Evolutionary conservation across 2,329 filamentous ascomycete genomes (phyloP).

Genomic region (Byssochlamys sp.): DNA sequence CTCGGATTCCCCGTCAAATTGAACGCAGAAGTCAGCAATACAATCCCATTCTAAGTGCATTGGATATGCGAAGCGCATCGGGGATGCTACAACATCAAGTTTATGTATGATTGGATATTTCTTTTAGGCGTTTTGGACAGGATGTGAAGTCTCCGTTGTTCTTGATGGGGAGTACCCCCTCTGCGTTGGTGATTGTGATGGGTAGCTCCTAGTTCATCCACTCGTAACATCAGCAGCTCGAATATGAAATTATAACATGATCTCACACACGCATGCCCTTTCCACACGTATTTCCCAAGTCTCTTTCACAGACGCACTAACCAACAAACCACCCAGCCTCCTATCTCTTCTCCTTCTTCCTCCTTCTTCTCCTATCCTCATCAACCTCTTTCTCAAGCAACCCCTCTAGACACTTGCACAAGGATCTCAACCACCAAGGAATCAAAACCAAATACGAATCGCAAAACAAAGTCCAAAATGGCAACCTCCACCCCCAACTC

Average conservation of each 20-base stretch:
- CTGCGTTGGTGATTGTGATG: background rate
- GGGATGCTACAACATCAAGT: background rate
- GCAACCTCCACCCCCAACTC: background rate
- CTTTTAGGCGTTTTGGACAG: background rate
- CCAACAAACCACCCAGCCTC: background rate
- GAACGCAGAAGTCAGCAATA: constrained; percentile 41
- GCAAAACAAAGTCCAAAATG: background rate
- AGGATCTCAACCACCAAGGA: background rate
- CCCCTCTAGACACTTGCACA: background rate
- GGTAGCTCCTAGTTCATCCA: background rate
- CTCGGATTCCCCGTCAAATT: constrained; percentile 44
- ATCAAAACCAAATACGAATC: background rate
- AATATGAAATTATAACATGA: background rate
- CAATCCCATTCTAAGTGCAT: constrained; percentile 37
- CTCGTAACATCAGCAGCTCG: background rate
- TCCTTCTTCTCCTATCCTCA: background rate
- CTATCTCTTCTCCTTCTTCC: background rate
- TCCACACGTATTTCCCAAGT: background rate
- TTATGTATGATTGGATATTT: background rate
- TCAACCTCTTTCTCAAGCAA: background rate
- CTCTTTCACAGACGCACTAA: background rate
- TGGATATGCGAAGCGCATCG: background rate
- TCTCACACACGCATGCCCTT: background rate
- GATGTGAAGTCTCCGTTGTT: background rate
- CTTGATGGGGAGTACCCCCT: background rate